Conservation (phyloP, 106 monocot species). For the Platanthera zijinensis region DNA sequence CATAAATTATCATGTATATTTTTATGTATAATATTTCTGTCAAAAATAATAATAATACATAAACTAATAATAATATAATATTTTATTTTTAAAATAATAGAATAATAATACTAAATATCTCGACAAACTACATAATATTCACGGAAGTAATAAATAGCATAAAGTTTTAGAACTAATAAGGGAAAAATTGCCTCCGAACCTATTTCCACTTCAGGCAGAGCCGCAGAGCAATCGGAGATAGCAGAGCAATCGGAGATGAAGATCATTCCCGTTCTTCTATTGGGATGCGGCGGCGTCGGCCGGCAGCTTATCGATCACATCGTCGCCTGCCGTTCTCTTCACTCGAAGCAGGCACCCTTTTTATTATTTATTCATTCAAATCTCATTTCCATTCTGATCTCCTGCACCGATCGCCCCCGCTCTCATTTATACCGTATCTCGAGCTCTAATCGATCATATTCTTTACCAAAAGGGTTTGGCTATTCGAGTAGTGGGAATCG, state of each 20-base stretch:
- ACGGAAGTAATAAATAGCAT: no score
- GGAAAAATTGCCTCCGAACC: no score
- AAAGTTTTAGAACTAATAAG: no score
- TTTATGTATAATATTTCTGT: no score
- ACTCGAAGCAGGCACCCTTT: conserved; percentile 50
- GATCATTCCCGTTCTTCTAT: conserved; percentile 59
- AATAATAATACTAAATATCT: no score
- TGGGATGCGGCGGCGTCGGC: conserved; percentile 94
- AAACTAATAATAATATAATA: no score
- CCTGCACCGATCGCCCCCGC: not conserved
- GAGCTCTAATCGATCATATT: not conserved
- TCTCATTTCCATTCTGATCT: not conserved
- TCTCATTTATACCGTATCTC: not conserved
- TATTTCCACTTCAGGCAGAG: no score
- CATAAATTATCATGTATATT: no score
- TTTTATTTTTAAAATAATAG: no score
- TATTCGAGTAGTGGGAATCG: conserved; percentile 68
- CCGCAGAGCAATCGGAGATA: conserved; percentile 10
- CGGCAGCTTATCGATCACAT: conserved; percentile 82
- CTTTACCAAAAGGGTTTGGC: conserved; percentile 44
- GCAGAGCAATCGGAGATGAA: conserved; percentile 26
- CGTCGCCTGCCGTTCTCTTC: conserved; percentile 63
- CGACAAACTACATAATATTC: no score
- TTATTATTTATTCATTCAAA: not conserved
- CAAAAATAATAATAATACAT: no score